Evolutionary conservation across 2,329 filamentous ascomycete species (phyloP).

Genomic region (Fusarium sp.): DNA sequence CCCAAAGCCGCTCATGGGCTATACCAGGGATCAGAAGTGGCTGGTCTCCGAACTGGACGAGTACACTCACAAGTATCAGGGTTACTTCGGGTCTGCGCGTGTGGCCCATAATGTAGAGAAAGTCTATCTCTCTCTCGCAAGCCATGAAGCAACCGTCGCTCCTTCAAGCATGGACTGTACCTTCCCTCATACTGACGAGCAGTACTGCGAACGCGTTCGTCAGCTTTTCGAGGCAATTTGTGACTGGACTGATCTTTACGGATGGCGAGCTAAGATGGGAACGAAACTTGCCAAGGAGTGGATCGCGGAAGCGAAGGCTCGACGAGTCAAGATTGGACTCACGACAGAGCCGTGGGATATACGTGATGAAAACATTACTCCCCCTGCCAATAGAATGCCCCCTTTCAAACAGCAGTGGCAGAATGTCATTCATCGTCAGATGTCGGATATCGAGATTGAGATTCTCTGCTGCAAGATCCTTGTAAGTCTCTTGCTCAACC

Average conservation of each 20-base stretch:
- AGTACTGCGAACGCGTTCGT: slow-evolving; percentile 10
- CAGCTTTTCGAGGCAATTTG: slow-evolving; percentile 37
- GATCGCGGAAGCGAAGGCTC: neutral
- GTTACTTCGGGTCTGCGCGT: neutral
- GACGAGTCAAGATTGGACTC: neutral
- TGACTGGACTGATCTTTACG: slow-evolving; percentile 26
- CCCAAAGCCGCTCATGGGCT: neutral
- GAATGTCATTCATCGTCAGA: slow-evolving; percentile 29
- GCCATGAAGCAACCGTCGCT: neutral
- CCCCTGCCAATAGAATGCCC: slow-evolving; percentile 28
- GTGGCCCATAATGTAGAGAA: neutral
- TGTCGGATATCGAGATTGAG: slow-evolving; percentile 40
- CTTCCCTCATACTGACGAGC: slow-evolving; percentile 4
- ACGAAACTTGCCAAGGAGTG: slow-evolving; percentile 11
- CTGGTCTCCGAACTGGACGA: slow-evolving; percentile 6
- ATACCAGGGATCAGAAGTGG: neutral
- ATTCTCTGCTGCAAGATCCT: slow-evolving; percentile 35
- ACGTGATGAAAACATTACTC: slow-evolving; percentile 20
- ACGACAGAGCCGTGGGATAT: slow-evolving; percentile 6
- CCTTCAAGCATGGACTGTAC: slow-evolving; percentile 2
- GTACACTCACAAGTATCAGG: slow-evolving; percentile 17
- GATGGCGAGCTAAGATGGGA: slow-evolving; percentile 40
- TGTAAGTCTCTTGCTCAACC: neutral
- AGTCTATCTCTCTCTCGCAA: slow-evolving; percentile 12
- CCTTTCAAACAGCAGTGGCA: slow-evolving; percentile 29